A percentile compares a stretch with the other conserved stretches of the same genome.
Evolutionary conservation across 768 basidiomycete species (phyloP).

Genomic region (Polyporus arcularius): DNA sequence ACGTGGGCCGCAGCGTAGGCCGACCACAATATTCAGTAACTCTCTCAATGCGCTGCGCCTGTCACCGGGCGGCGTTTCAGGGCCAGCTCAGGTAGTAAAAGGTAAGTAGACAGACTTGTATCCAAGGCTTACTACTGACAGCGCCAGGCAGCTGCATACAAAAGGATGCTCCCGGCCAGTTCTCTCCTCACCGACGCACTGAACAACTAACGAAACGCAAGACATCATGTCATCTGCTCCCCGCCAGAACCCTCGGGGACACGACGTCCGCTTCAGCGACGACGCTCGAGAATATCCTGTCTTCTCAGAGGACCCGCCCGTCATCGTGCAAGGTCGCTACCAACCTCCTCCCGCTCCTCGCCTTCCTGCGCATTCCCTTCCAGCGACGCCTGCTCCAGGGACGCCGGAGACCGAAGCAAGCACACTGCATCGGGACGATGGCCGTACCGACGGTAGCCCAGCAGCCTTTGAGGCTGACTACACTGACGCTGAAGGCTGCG

Average conservation of each 20-base stretch:
- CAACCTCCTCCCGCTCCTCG: not conserved
- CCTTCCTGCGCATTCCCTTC: not conserved
- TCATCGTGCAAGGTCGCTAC: not conserved
- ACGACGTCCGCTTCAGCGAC: not conserved
- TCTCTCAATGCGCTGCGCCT: not conserved
- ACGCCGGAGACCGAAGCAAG: not conserved
- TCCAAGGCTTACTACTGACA: no score
- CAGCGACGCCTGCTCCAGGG: not conserved
- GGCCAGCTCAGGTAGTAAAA: not conserved
- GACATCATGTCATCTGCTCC: not conserved
- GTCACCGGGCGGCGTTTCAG: not conserved
- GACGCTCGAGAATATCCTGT: not conserved
- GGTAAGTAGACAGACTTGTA: no score
- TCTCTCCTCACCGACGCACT: not conserved
- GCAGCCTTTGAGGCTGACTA: no score
- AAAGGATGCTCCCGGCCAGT: not conserved
- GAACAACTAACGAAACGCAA: not conserved
- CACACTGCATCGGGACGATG: not conserved
- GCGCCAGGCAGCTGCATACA: not conserved
- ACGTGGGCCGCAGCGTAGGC: not conserved
- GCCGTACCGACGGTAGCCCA: not conserved
- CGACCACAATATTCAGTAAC: not conserved
- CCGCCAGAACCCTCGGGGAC: not conserved
- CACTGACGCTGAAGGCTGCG: no score
- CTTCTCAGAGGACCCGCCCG: not conserved